Evolutionary conservation across 1,284 basidiomycete genomes (phyloP).

Genomic region (Austroboletus niveus): DNA sequence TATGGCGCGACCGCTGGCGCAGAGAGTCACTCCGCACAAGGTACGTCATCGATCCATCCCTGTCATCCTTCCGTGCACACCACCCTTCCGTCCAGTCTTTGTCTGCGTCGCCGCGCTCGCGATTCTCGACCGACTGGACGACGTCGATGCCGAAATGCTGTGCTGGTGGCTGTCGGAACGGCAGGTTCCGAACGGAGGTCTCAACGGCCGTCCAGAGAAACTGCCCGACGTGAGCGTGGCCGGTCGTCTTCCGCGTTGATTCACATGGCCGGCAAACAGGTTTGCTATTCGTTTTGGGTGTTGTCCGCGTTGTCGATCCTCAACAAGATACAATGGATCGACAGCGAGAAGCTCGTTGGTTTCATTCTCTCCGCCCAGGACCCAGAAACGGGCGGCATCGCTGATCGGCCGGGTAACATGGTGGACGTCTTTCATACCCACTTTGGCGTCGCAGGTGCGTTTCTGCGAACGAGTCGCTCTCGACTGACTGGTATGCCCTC

Average conservation of each 20-base stretch:
- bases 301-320: conserved; percentile 87
- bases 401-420: conserved; percentile 92
- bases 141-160: conserved; percentile 73
- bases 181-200: conserved; percentile 88
- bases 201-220: conserved; percentile 97
- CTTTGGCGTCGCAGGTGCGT: conserved; percentile 88
- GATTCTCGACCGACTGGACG: conserved; percentile 80
- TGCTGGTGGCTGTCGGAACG: conserved; percentile 94
- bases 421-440: conserved; percentile 95
- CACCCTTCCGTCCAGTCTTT: conserved; percentile 59
- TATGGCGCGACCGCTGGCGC: conserved; percentile 85
- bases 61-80: not conserved
- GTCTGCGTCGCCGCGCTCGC: conserved; percentile 87
- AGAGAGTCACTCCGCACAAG: conserved; percentile 91
- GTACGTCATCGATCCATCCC: conserved; percentile 42
- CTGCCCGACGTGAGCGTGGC: conserved; percentile 84
- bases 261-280: conserved; percentile 44
- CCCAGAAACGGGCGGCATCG: conserved; percentile 87
- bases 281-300: conserved; percentile 98
- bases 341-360: conserved; percentile 70
- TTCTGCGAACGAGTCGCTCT: not conserved
- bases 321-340: conserved; percentile 86
- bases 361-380: conserved; percentile 95
- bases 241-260: not conserved
- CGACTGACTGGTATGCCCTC: not conserved